These are phyloP conservation scores for Datisca glomerata DNA, from an alignment of 306 rosid species.

Conservation along the genomic window DNA sequence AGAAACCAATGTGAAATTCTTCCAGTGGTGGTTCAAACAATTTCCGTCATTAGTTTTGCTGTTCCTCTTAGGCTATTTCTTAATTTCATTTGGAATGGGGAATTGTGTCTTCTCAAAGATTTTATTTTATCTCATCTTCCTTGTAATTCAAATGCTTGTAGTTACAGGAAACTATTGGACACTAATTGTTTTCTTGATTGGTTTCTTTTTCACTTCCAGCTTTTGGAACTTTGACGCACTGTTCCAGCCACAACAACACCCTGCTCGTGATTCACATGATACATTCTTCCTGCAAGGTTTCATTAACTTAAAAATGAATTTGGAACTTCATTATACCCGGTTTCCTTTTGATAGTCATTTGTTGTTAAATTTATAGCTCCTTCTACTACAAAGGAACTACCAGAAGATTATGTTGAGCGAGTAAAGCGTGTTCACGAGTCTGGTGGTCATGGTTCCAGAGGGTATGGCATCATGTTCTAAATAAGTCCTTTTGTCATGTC, in stretches of 20 bases:
- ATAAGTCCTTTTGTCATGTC: not conserved
- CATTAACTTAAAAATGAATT: slow-evolving; percentile 4
- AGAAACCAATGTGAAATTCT: no score
- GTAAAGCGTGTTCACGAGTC: slow-evolving; percentile 74
- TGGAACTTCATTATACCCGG: slow-evolving; percentile 10
- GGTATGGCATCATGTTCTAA: slow-evolving; percentile 32
- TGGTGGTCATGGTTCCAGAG: slow-evolving; percentile 89
- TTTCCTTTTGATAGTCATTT: slow-evolving; percentile 15
- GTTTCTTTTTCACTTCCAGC: slow-evolving; percentile 40
- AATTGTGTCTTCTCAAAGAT: no score
- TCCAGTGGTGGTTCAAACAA: no score
- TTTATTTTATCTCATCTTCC: no score
- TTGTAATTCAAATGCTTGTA: no score
- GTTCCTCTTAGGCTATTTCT: no score
- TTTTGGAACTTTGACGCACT: slow-evolving; percentile 92
- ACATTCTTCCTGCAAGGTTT: slow-evolving; percentile 72
- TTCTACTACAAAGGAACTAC: slow-evolving; percentile 58
- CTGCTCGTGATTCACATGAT: slow-evolving; percentile 97
- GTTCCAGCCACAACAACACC: slow-evolving; percentile 99
- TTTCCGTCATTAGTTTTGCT: no score
- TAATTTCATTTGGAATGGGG: no score
- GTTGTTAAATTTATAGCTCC: slow-evolving; percentile 44
- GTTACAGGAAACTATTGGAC: no score
- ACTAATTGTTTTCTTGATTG: no score
- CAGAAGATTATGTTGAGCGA: slow-evolving; percentile 91